Percentiles rank a stretch among this genome's conserved stretches.
phyloP scores from a whole-genome alignment of 208 protist genomes.

The Wallacemonas sp. region DNA sequence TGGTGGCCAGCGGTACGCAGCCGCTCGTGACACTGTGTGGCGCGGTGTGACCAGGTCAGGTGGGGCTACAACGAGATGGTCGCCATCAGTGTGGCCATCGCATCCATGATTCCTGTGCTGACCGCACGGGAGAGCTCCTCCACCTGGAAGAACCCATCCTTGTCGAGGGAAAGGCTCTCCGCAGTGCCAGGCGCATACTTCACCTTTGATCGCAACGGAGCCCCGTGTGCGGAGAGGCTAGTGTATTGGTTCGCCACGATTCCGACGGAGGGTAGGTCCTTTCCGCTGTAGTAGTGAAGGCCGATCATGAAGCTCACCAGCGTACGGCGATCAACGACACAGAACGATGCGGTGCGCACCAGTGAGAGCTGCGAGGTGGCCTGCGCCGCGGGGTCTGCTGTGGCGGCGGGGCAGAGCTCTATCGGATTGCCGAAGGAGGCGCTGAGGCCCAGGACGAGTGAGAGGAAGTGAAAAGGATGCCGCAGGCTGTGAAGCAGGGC shows the following conservation, averaged over 20 bases:
- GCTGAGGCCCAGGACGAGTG: slow-evolving; percentile 25
- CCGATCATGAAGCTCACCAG: slow-evolving; percentile 34
- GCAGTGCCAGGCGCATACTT: slow-evolving; percentile 18
- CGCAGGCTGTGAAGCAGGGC: slow-evolving; percentile 23
- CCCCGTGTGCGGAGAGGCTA: background rate
- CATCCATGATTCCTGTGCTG: slow-evolving; percentile 21
- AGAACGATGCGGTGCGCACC: slow-evolving; percentile 32
- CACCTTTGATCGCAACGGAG: slow-evolving; percentile 25
- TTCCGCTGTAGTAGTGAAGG: slow-evolving; percentile 39
- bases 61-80: slow-evolving; percentile 8
- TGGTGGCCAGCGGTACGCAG: no score
- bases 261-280: slow-evolving; percentile 36
- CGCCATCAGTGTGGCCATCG: slow-evolving; percentile 27
- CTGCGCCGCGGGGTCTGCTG: background rate
- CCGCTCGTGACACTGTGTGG: background rate
- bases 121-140: slow-evolving; percentile 20
- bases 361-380: background rate
- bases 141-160: slow-evolving; percentile 26
- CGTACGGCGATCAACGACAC: slow-evolving; percentile 34
- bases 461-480: slow-evolving; percentile 48
- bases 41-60: no score
- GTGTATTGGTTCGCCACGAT: slow-evolving; percentile 41
- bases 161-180: slow-evolving; percentile 4
- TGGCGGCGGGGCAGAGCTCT: slow-evolving; percentile 15
- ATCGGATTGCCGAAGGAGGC: slow-evolving; percentile 37